Conservation (phyloP, 495 filamentous ascomycete species). For the Trichoderma orchidacearum region DNA sequence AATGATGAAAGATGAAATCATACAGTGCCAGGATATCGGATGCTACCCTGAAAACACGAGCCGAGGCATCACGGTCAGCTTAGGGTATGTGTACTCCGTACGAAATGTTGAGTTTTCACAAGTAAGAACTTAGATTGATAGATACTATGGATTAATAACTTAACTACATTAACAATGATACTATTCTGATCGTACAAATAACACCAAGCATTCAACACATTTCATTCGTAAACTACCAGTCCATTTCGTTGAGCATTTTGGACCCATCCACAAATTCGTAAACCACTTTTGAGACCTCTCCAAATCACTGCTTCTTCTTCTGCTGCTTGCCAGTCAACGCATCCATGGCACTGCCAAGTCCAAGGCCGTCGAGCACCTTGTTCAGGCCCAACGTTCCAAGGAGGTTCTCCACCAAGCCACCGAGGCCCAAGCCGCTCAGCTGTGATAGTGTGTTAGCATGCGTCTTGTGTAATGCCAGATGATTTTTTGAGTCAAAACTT, state of each 20-base stretch:
- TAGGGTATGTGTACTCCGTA: too few species aligned
- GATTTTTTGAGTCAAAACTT: slow-evolving; percentile 5
- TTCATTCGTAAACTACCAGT: background rate
- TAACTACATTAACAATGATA: background rate
- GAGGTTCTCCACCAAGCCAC: slow-evolving; percentile 63
- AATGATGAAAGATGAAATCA: background rate
- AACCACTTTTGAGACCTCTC: background rate
- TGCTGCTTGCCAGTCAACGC: slow-evolving; percentile 32
- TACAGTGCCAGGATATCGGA: background rate
- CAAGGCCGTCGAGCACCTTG: slow-evolving; percentile 61
- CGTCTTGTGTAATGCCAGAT: background rate
- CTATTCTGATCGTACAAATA: background rate
- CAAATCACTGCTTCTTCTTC: slow-evolving; percentile 20
- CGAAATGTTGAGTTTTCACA: too few species aligned
- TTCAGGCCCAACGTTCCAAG: slow-evolving; percentile 70
- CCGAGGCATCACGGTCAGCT: background rate
- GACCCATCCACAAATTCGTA: background rate
- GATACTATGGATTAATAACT: background rate
- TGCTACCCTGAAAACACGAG: background rate
- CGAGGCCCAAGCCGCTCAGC: slow-evolving; percentile 74
- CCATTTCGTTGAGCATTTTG: background rate
- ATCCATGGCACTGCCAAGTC: slow-evolving; percentile 47
- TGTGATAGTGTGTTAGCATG: slow-evolving; percentile 4
- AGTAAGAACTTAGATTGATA: background rate
- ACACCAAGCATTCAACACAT: background rate